Conservation (phyloP, 148 eudicot genomes). For the Chenopodium berlandieri region DNA sequence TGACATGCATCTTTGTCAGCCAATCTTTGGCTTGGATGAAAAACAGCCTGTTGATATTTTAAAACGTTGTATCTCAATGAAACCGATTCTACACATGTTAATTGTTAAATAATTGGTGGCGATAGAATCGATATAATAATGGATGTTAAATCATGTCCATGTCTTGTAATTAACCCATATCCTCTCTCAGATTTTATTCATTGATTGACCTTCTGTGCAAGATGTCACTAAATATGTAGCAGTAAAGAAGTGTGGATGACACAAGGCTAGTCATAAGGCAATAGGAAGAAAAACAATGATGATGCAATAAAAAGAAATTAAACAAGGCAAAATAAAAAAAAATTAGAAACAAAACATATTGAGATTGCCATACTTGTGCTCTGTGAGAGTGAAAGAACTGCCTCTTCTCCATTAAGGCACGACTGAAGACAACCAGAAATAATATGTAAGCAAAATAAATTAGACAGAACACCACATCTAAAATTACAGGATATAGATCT, state of each 20-base stretch:
- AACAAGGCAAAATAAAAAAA: constrained; percentile 11
- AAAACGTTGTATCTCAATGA: not conserved
- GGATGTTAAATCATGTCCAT: not conserved
- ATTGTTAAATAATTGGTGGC: not conserved
- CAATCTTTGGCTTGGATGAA: too few relatives aligned
- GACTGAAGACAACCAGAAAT: constrained; percentile 40
- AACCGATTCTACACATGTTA: not conserved
- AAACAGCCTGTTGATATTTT: too few relatives aligned
- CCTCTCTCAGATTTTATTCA: not conserved
- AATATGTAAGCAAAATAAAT: not conserved
- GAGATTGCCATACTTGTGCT: constrained; percentile 64
- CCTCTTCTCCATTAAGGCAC: constrained; percentile 79
- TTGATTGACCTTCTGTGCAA: not conserved
- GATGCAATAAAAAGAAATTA: not conserved
- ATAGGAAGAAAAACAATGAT: not conserved
- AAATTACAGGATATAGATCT: too few relatives aligned
- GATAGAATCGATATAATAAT: not conserved
- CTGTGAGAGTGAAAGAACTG: constrained; percentile 98
- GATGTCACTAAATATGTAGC: not conserved
- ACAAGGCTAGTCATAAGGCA: not conserved
- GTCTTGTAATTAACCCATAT: not conserved
- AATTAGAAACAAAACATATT: not conserved
- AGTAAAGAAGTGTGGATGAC: not conserved
- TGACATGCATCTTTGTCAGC: too few relatives aligned
- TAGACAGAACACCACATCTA: not conserved